phyloP scores from a whole-genome alignment of 441 rosid genomes.

The Bocquillonia castaneifolia region DNA sequence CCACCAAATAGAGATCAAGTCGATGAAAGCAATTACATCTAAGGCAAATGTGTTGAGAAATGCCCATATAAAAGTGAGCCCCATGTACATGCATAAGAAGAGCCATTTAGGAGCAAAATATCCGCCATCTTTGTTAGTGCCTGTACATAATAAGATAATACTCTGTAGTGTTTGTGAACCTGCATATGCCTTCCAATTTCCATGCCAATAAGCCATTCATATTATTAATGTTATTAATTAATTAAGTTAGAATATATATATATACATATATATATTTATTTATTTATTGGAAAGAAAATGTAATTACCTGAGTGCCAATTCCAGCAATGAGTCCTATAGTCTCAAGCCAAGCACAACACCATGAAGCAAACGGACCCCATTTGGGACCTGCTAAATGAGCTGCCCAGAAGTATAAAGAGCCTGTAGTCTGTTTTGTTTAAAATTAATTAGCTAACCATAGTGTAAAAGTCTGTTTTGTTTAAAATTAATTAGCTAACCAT shows the following conservation, averaged over 20 bases:
- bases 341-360: conserved; percentile 74
- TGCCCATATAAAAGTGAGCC: conserved; percentile 49
- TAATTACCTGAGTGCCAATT: conserved; percentile 49
- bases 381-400: conserved; percentile 63
- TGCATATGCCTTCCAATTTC: conserved; percentile 44
- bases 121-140: conserved; percentile 59
- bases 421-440: conserved; percentile 42
- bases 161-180: conserved; percentile 59
- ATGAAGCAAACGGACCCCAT: conserved; percentile 67
- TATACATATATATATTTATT: too few relatives aligned
- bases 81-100: conserved; percentile 52
- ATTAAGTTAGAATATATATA: too few relatives aligned
- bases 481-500: too few relatives aligned
- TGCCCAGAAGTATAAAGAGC: conserved; percentile 69
- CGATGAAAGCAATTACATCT: conserved; percentile 50
- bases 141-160: conserved; percentile 47
- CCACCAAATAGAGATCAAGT: conserved; percentile 61
- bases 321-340: conserved; percentile 56
- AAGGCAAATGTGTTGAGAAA: conserved; percentile 56
- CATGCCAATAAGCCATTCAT: too few relatives aligned
- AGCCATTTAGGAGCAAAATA: conserved; percentile 49
- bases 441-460: neutral
- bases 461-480: conserved; percentile 38
- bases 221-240: too few relatives aligned
- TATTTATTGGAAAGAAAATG: too few relatives aligned